A percentile compares a stretch with the other conserved stretches of the same genome.
phyloP scores from a whole-genome alignment of 495 filamentous ascomycete genomes.

The Aspergillus indologenus region DNA sequence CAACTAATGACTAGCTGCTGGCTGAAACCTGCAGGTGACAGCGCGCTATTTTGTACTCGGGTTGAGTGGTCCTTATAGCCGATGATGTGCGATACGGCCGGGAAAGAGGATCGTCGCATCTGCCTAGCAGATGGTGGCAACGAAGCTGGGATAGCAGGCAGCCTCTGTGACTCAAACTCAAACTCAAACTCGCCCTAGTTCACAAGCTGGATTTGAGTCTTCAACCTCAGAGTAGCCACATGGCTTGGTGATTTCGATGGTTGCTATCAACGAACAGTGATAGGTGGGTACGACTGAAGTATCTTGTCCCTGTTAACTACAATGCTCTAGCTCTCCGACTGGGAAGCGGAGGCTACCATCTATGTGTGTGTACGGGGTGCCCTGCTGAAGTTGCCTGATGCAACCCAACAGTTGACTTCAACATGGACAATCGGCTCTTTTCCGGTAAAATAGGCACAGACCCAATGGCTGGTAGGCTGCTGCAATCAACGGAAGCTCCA shows the following conservation, averaged over 20 bases:
- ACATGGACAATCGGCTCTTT: background rate
- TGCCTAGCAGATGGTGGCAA: background rate
- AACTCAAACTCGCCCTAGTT: background rate
- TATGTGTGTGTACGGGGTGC: too few relatives aligned
- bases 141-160: background rate
- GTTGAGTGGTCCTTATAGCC: background rate
- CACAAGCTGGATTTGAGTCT: background rate
- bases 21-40: background rate
- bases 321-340: background rate
- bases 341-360: background rate
- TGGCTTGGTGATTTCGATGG: background rate
- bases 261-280: background rate
- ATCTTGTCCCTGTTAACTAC: background rate
- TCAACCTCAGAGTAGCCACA: background rate
- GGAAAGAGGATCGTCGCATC: background rate
- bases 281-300: background rate
- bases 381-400: conserved; percentile 2
- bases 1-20: background rate
- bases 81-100: background rate
- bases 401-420: background rate
- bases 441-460: background rate
- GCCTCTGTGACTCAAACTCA: background rate
- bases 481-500: conserved; percentile 18
- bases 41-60: background rate
- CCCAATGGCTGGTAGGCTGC: conserved; percentile 17